These are phyloP conservation scores for Pleurotus eryngii DNA, from an alignment of 768 basidiomycete genomes.

Conservation along the genomic window DNA sequence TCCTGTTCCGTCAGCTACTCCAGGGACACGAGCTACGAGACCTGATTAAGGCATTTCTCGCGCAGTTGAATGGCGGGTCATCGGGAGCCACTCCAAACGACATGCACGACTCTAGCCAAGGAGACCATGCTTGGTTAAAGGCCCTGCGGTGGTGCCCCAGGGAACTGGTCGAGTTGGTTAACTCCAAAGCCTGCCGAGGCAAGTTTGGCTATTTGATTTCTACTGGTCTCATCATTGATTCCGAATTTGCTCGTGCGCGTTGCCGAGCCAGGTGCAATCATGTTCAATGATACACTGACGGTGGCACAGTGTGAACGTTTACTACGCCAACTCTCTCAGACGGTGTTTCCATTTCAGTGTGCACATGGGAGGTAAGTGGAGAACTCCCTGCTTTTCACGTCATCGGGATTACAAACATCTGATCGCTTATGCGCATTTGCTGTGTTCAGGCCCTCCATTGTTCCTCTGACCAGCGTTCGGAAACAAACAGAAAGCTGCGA, in stretches of 20 bases:
- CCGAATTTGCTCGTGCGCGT: conserved; percentile 4
- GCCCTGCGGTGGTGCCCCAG: conserved; percentile 82
- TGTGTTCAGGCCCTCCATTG: conserved; percentile 47
- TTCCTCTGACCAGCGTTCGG: conserved; percentile 28
- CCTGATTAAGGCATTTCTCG: conserved; percentile 71
- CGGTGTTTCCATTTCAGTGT: conserved; percentile 89
- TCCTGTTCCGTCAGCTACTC: conserved; percentile 44
- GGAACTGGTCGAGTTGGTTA: conserved; percentile 77
- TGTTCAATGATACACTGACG: conserved; percentile 88
- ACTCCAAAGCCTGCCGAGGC: conserved; percentile 97
- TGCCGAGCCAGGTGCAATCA: conserved; percentile 74
- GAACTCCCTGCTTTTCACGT: no score
- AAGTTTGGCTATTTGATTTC: conserved; percentile 16
- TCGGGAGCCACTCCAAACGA: conserved; percentile 22
- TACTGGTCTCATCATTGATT: conserved; percentile 4
- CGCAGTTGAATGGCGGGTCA: conserved; percentile 50
- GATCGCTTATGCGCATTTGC: neutral
- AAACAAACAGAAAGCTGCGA: conserved; percentile 3
- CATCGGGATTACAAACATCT: neutral
- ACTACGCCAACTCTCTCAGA: conserved; percentile 62
- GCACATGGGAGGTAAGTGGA: conserved; percentile 80
- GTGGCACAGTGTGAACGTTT: conserved; percentile 67
- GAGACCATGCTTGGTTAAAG: conserved; percentile 57
- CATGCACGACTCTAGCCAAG: conserved; percentile 17
- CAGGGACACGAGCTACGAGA: conserved; percentile 70